A percentile compares a stretch with the other conserved stretches of the same genome.
Evolutionary conservation across 139 green algal species (phyloP).

Genomic region (Tetraselmis striata): DNA sequence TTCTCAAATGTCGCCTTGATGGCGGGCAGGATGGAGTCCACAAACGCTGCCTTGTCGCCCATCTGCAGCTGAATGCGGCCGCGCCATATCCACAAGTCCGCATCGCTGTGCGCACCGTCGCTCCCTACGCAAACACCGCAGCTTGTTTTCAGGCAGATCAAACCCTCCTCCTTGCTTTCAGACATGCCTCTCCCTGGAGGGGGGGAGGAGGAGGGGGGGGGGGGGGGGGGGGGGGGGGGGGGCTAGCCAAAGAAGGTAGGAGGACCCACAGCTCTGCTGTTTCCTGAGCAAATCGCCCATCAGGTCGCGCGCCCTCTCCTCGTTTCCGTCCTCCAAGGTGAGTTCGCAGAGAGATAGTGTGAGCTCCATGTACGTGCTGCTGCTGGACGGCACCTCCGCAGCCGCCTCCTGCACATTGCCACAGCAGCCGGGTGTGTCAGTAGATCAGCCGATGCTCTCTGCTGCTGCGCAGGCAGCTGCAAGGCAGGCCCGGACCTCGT

Average conservation of each 20-base stretch:
- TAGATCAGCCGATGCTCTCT: no score
- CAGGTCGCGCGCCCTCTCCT: not conserved
- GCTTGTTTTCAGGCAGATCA: no score
- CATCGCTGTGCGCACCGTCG: not conserved
- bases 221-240: no score
- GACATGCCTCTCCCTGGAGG: no score
- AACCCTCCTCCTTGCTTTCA: no score
- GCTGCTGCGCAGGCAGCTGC: no score
- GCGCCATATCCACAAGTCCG: not conserved
- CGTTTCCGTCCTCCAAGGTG: not conserved
- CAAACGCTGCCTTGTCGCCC: not conserved
- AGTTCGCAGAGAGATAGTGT: not conserved
- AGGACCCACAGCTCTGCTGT: not conserved
- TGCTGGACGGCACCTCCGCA: not conserved
- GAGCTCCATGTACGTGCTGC: not conserved
- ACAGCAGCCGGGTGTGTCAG: no score
- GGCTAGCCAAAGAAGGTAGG: no score
- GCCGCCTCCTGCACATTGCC: no score
- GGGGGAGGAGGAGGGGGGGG: no score
- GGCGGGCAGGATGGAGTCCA: not conserved
- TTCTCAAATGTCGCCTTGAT: not conserved
- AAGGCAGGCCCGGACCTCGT: no score
- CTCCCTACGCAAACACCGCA: no score
- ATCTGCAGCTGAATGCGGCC: not conserved
- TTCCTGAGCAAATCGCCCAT: not conserved